phyloP scores from a whole-genome alignment of 371 early-diverging fungal genomes.

The Mortierella sp. region DNA sequence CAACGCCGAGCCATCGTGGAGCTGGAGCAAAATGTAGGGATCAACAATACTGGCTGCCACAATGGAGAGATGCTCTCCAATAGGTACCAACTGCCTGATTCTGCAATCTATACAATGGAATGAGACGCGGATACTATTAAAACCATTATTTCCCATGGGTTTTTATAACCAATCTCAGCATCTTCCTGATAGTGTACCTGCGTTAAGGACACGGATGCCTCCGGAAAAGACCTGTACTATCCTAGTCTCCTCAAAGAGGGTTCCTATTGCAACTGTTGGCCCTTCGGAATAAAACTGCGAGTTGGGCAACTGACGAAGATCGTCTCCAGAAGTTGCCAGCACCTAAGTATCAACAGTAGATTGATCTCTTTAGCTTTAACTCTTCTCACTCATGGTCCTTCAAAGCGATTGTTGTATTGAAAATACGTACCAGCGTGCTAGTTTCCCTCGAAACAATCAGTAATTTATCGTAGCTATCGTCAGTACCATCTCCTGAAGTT shows the following conservation, averaged over 20 bases:
- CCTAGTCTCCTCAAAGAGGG: conserved; percentile 70
- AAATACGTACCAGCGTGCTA: conserved; percentile 70
- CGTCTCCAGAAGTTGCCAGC: conserved; percentile 81
- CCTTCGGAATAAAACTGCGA: conserved; percentile 83
- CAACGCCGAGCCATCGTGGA: conserved; percentile 73
- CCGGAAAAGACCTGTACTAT: conserved; percentile 86
- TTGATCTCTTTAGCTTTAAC: background rate
- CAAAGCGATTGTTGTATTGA: background rate
- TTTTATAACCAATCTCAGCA: background rate
- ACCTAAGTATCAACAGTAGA: conserved; percentile 59
- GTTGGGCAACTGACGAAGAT: conserved; percentile 82
- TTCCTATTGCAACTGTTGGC: conserved; percentile 82
- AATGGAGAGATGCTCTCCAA: conserved; percentile 73
- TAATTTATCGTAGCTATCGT: conserved; percentile 69
- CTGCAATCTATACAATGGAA: conserved; percentile 62
- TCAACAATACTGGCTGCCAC: conserved; percentile 83
- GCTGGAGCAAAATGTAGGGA: conserved; percentile 83
- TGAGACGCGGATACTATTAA: too few species aligned
- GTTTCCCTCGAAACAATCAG: conserved; percentile 79
- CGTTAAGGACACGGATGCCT: conserved; percentile 78
- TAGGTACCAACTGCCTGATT: conserved; percentile 66
- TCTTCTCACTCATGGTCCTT: background rate
- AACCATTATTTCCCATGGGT: too few species aligned
- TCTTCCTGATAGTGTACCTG: conserved; percentile 54
- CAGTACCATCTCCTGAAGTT: conserved; percentile 56